Evolutionary conservation across 169 alveolate genomes (phyloP), one percentile per base, ranked within the genome.

Genomic region (Cryptosporidium canis): DNA sequence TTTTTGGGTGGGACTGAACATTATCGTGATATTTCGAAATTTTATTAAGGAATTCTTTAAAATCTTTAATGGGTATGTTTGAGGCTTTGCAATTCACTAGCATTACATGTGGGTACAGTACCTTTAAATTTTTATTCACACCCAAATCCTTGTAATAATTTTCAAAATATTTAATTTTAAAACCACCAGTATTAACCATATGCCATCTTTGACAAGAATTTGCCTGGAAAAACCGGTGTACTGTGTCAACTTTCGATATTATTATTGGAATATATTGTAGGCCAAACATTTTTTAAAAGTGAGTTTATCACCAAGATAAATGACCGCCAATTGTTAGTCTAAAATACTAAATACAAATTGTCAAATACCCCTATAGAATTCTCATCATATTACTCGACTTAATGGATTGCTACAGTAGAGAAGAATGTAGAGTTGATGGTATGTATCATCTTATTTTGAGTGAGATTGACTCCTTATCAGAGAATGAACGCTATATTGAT

Each of bases 331-430:
- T 61, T 33, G 12, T 12, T 61, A n/a, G 68, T 61, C 45, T 29
- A 0, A 3, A 14, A 16, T 56, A 61, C 5, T 39, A 9, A 11
- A 3, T 6, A 6, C n/a, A 61, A 24, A 29, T 51, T 51, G 33
- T 6, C 9, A 51, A 51, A 4, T 51, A 51, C 3, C 9, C 9
- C 33, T 2, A 0, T 51, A 3, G 3, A 61, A 29, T 27, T 29
- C n/a, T 1, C n/a, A 29, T 56, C 33, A 29, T 61, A 35, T 24
- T 58, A 63, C n/a, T 33, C 1, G 12, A 18, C 4, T 31, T 71
- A 71, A 71, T 71, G 85, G n/a, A 29, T 9, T 35, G 35, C 18
- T 77, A 77, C 16, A 55, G 63, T 41, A 11, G 27, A 8, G 47
- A 41, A 43, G 29, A 77, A 33, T 77, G 87, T 44, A 14, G 2